These are phyloP conservation scores for Podaxis pistillaris DNA, from an alignment of 768 basidiomycete species.

Conservation along the genomic window DNA sequence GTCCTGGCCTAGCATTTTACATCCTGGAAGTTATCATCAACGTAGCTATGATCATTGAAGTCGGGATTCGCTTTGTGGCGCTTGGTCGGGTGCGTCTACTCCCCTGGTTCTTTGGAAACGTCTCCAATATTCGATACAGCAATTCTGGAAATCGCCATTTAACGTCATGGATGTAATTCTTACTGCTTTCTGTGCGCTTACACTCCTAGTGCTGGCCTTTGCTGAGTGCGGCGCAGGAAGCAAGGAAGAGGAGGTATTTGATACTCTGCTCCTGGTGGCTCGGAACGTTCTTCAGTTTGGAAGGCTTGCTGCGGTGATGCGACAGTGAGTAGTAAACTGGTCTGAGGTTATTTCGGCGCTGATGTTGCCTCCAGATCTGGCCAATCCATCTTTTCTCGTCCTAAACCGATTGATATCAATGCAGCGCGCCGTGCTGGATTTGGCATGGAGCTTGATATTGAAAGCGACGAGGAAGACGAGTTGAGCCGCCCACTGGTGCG, in stretches of 20 bases:
- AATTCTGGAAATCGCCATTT: conserved; percentile 96
- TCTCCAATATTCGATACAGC: conserved; percentile 41
- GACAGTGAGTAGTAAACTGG: conserved; percentile 64
- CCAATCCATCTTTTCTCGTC: conserved; percentile 84
- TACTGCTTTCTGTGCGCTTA: conserved; percentile 86
- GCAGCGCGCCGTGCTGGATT: conserved; percentile 65
- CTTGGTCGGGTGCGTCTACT: conserved; percentile 75
- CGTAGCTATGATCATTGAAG: conserved; percentile 90
- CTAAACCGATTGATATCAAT: conserved; percentile 83
- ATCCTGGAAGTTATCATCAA: conserved; percentile 89
- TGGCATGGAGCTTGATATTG: conserved; percentile 70
- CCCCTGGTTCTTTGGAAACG: background rate
- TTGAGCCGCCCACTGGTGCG: conserved; percentile 57
- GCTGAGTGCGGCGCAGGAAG: conserved; percentile 80
- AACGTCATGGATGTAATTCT: conserved; percentile 88
- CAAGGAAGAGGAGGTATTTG: conserved; percentile 92
- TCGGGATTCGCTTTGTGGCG: conserved; percentile 86
- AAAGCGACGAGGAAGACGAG: conserved; percentile 64
- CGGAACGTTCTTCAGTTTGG: conserved; percentile 93
- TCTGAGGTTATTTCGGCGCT: conserved; percentile 14
- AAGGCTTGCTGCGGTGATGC: conserved; percentile 87
- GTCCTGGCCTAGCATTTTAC: conserved; percentile 87
- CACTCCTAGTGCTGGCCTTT: conserved; percentile 84
- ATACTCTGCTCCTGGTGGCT: conserved; percentile 88
- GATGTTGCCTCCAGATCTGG: conserved; percentile 58